Percentiles rank a stretch among this genome's conserved stretches.
These are phyloP conservation scores for Fusarium tricinctum DNA, from an alignment of 2,329 filamentous ascomycete genomes.

Conservation along the genomic window DNA sequence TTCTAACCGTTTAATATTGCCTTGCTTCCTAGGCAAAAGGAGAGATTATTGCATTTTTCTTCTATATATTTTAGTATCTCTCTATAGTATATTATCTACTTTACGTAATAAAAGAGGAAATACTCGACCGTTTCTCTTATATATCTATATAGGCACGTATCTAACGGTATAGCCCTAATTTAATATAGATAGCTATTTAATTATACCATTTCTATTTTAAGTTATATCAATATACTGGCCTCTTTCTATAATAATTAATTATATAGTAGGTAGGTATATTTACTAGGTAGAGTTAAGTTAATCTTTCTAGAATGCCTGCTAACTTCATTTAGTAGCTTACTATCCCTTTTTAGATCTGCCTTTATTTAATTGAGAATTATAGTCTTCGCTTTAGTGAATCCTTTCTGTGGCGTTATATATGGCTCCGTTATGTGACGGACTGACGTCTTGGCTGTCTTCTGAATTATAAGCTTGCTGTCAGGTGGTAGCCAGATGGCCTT, in stretches of 20 bases:
- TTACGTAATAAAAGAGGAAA: constrained; percentile 19
- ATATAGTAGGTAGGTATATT: constrained; percentile 38
- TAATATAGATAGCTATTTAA: not conserved
- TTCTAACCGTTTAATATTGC: not conserved
- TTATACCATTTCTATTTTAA: constrained; percentile 28
- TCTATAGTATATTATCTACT: not conserved
- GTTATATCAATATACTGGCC: constrained; percentile 36
- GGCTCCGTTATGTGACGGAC: no score
- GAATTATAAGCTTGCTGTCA: no score
- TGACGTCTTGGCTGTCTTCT: no score
- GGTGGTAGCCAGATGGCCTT: no score
- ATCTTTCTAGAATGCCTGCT: constrained; percentile 23
- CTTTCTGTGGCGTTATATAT: no score
- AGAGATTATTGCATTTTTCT: not conserved
- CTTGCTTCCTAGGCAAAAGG: constrained; percentile 1
- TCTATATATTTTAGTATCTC: constrained; percentile 3
- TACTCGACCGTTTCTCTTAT: no score
- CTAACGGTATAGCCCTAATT: not conserved
- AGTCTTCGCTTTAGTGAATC: not conserved
- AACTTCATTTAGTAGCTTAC: not conserved
- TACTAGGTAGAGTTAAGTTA: constrained; percentile 12
- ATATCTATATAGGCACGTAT: not conserved
- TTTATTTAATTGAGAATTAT: no score
- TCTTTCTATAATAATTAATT: constrained; percentile 36
- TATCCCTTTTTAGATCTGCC: not conserved